Evolutionary conservation across 345 rosid species (phyloP).

Genomic region (Chamaenerion angustifolium): DNA sequence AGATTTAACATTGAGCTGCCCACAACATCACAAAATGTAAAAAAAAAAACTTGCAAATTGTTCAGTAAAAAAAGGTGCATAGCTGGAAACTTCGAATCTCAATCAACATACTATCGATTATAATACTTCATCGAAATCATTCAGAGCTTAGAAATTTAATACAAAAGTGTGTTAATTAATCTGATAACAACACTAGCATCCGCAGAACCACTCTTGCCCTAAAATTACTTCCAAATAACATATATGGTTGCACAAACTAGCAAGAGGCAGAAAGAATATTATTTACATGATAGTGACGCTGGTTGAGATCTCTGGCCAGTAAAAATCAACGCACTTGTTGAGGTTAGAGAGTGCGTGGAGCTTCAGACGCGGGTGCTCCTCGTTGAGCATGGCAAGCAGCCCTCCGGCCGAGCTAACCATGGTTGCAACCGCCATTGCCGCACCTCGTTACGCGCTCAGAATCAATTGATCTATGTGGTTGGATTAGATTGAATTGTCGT

Average conservation of each 20-base stretch:
- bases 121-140: no score
- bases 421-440: conserved; percentile 39
- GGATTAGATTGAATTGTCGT: conserved; percentile 4
- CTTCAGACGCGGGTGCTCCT: conserved; percentile 68
- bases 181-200: conserved; percentile 1
- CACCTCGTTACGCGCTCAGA: not conserved
- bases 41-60: no score
- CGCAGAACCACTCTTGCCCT: conserved; percentile 4
- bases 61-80: no score
- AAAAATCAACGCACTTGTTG: conserved; percentile 71
- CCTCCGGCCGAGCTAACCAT: conserved; percentile 94
- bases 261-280: not conserved
- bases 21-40: no score
- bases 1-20: no score
- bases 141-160: no score
- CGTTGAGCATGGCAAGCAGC: conserved; percentile 90
- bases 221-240: conserved; percentile 4
- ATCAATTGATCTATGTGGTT: not conserved
- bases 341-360: conserved; percentile 83
- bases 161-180: not conserved
- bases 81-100: no score
- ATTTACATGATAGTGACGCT: conserved; percentile 84
- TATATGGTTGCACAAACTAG: not conserved
- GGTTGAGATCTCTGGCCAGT: conserved; percentile 99
- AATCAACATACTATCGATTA: no score